Percentiles rank a stretch among this genome's conserved stretches.
phyloP scores from a whole-genome alignment of 2,329 filamentous ascomycete species.

The Chalaropsis thielavioides region DNA sequence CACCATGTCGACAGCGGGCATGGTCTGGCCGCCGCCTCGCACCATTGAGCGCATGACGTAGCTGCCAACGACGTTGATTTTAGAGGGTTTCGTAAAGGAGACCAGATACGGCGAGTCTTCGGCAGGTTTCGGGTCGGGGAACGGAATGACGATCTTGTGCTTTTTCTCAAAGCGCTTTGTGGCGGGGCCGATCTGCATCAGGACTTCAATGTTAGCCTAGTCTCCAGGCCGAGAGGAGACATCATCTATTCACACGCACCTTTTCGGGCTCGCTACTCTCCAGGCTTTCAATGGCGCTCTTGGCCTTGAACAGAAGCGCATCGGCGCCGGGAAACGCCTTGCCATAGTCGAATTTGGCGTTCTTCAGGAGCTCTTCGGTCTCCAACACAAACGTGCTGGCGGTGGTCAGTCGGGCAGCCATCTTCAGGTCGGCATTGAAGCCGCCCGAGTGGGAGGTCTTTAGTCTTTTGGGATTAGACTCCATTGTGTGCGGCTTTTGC shows the following conservation, averaged over 20 bases:
- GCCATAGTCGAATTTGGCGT: constrained; percentile 38
- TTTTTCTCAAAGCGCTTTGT: constrained; percentile 50
- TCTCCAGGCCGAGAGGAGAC: not conserved
- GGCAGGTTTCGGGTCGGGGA: constrained; percentile 63
- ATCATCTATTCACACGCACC: constrained; percentile 24
- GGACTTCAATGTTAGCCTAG: constrained; percentile 4
- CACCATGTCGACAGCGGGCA: constrained; percentile 61
- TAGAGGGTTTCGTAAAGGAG: constrained; percentile 57
- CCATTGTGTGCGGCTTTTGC: constrained; percentile 26
- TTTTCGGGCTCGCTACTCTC: constrained; percentile 35
- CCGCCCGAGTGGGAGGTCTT: constrained; percentile 32
- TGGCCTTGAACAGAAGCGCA: constrained; percentile 36
- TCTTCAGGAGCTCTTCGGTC: constrained; percentile 44
- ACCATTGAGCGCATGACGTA: constrained; percentile 64
- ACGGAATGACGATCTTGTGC: constrained; percentile 61
- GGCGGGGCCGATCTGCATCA: constrained; percentile 51
- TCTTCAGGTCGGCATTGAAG: constrained; percentile 30
- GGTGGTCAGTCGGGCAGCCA: constrained; percentile 29
- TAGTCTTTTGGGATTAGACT: constrained; percentile 34
- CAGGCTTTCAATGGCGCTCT: constrained; percentile 37
- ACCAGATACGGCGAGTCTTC: constrained; percentile 71
- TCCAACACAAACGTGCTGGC: constrained; percentile 44
- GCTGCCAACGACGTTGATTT: constrained; percentile 79
- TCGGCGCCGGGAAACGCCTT: constrained; percentile 36
- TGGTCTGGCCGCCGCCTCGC: constrained; percentile 40